Evolutionary conservation across 805 yeast species (phyloP).

Genomic region (Cyberlindnera galapagoensis): DNA sequence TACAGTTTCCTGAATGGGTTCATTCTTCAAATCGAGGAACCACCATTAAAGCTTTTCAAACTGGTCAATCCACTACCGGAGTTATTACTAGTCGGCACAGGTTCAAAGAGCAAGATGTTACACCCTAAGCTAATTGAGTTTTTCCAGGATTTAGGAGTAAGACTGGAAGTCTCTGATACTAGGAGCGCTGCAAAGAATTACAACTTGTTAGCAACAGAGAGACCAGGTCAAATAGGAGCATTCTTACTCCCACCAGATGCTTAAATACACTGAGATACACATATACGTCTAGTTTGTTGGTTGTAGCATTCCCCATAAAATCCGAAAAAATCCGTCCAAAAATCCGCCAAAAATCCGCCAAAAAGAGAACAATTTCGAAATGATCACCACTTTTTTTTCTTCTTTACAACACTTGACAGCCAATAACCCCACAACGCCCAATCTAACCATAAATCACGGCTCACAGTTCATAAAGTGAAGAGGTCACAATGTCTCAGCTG

Average conservation of each 20-base stretch:
- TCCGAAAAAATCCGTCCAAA: too few relatives aligned
- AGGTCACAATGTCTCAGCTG: too few relatives aligned
- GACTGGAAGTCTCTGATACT: constrained; percentile 61
- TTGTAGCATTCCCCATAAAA: too few relatives aligned
- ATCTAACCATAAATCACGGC: too few relatives aligned
- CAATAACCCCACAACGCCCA: too few relatives aligned
- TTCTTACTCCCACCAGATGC: constrained; percentile 50
- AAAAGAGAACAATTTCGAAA: too few relatives aligned
- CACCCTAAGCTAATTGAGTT: constrained; percentile 44
- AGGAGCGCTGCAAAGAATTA: constrained; percentile 61
- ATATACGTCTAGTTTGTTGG: too few relatives aligned
- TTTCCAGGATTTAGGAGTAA: constrained; percentile 58
- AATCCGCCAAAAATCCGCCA: too few relatives aligned
- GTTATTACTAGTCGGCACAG: constrained; percentile 64
- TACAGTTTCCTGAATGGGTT: constrained; percentile 37
- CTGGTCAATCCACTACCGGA: constrained; percentile 74
- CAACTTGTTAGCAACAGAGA: constrained; percentile 73
- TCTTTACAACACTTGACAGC: too few relatives aligned
- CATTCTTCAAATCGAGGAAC: constrained; percentile 43
- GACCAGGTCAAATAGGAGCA: constrained; percentile 71
- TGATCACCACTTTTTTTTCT: too few relatives aligned
- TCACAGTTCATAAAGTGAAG: too few relatives aligned
- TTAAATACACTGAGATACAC: too few relatives aligned
- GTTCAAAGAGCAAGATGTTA: constrained; percentile 55
- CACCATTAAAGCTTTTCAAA: constrained; percentile 42